Evolutionary conservation across 2,329 filamentous ascomycete genomes (phyloP).

Genomic region (Phialophora tarda): DNA sequence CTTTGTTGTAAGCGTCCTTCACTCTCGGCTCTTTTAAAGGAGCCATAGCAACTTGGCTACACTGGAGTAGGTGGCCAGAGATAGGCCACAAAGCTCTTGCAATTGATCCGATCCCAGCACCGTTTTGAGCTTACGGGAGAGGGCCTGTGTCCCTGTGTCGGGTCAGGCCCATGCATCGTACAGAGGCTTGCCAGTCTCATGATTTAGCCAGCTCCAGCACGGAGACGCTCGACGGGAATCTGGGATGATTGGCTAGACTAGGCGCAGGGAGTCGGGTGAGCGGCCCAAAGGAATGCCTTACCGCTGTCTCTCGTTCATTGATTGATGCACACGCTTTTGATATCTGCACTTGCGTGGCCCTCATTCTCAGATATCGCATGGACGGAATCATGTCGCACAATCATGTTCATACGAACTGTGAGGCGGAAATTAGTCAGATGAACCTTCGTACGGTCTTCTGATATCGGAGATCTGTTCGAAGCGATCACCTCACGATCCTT

Average conservation of each 20-base stretch:
- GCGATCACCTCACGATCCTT: conserved; percentile 73
- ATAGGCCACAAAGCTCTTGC: conserved; percentile 74
- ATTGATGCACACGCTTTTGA: conserved; percentile 81
- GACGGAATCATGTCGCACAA: conserved; percentile 73
- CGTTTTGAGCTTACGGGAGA: conserved; percentile 77
- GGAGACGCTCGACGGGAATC: background rate
- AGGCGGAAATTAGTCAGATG: background rate
- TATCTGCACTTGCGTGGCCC: conserved; percentile 70
- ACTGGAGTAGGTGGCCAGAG: conserved; percentile 85
- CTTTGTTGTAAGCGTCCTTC: conserved; percentile 74
- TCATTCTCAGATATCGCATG: conserved; percentile 71
- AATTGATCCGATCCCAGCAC: conserved; percentile 71
- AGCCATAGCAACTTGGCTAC: conserved; percentile 86
- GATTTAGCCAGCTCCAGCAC: conserved; percentile 73
- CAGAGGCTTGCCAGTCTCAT: conserved; percentile 77
- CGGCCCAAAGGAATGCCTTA: conserved; percentile 9
- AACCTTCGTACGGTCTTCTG: conserved; percentile 66
- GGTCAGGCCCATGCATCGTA: conserved; percentile 90
- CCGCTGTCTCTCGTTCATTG: conserved; percentile 89
- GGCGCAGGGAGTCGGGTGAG: background rate
- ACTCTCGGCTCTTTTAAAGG: conserved; percentile 74
- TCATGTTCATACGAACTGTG: conserved; percentile 87
- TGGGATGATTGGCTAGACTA: conserved; percentile 10
- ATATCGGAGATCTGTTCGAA: conserved; percentile 78
- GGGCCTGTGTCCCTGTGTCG: conserved; percentile 76